Conservation (phyloP, 2,329 filamentous ascomycete genomes). For the Cladobotryum protrusum region DNA sequence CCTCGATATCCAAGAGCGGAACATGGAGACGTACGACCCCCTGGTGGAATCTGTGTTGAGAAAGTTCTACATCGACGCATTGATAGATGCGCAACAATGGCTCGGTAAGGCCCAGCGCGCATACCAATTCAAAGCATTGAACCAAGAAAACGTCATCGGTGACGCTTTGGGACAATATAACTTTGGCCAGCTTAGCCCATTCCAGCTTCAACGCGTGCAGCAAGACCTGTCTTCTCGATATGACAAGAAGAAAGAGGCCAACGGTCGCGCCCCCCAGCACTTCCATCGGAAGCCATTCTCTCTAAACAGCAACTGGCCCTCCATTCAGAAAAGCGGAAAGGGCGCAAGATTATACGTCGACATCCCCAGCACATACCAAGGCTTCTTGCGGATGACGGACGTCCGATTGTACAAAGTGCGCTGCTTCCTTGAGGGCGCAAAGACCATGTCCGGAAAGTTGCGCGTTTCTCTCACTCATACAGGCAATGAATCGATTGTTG, state of each 20-base stretch:
- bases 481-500: background rate
- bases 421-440: background rate
- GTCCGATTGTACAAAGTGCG: background rate
- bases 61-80: background rate
- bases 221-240: background rate
- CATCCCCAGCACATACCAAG: background rate
- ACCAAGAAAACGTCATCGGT: background rate
- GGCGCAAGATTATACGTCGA: background rate
- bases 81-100: background rate
- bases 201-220: background rate
- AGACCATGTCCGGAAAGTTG: background rate
- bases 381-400: background rate
- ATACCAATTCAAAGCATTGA: background rate
- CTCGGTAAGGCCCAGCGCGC: background rate
- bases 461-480: background rate
- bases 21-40: background rate
- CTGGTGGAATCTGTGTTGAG: background rate
- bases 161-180: background rate
- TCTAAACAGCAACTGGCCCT: background rate
- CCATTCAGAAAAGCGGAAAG: background rate
- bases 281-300: no score
- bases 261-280: background rate
- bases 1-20: background rate
- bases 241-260: background rate
- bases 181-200: background rate